A percentile compares a stretch with the other conserved stretches of the same genome.
Evolutionary conservation across 192 early-diverging fungal species (phyloP).

Genomic region (Umbelopsis sp.): DNA sequence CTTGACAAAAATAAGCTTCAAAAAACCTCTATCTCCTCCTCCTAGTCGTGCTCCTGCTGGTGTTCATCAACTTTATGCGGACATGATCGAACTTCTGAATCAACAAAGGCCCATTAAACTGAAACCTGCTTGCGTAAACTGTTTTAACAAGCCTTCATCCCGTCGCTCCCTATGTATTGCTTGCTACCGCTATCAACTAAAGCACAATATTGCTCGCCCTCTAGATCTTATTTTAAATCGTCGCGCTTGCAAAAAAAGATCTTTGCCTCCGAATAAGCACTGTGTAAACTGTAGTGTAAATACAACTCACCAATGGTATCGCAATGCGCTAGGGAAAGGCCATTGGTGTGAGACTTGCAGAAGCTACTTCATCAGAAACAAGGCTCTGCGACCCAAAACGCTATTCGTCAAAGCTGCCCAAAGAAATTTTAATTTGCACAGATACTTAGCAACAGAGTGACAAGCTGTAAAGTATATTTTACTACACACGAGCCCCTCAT

Average conservation of each 20-base stretch:
- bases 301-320: constrained; percentile 41
- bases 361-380: constrained; percentile 37
- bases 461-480: not conserved
- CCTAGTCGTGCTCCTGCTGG: not conserved
- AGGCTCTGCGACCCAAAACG: constrained; percentile 28
- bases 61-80: constrained; percentile 20
- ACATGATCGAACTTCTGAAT: constrained; percentile 25
- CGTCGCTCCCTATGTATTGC: constrained; percentile 37
- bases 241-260: constrained; percentile 9
- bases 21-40: not conserved
- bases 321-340: constrained; percentile 36
- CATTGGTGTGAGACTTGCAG: constrained; percentile 44
- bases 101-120: constrained; percentile 29
- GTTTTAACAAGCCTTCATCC: constrained; percentile 32
- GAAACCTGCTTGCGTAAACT: constrained; percentile 37
- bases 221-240: constrained; percentile 33
- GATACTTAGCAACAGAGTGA: not conserved
- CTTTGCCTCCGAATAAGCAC: not conserved
- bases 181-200: constrained; percentile 41
- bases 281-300: constrained; percentile 36
- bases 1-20: not conserved
- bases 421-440: constrained; percentile 30
- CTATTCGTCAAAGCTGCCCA: constrained; percentile 38
- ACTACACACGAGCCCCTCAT: no score
- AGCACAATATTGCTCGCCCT: constrained; percentile 30